Evolutionary conservation across 108 stramenopile species (phyloP).

Genomic region (Cylindrotheca closterium): DNA sequence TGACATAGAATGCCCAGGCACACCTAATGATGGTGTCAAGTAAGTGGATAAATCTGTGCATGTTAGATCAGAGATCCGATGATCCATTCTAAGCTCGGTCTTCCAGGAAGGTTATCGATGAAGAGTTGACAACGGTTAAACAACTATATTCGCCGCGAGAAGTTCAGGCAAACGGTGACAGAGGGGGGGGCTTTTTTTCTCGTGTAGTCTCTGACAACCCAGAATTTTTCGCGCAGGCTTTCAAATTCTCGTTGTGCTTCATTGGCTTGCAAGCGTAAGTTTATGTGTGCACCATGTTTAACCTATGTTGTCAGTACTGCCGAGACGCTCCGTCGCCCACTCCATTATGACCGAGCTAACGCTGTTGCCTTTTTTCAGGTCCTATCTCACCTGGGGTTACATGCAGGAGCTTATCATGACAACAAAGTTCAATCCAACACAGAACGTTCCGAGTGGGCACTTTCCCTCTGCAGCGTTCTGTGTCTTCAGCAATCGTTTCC

Average conservation of each 20-base stretch:
- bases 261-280: conserved; percentile 67
- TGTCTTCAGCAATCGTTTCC: conserved; percentile 95
- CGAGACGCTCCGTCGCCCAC: no score
- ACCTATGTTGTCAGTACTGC: background rate
- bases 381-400: conserved; percentile 96
- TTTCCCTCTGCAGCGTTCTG: conserved; percentile 95
- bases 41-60: no score
- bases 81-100: no score
- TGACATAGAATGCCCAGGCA: no score
- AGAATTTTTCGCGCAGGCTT: conserved; percentile 53
- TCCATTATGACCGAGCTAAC: background rate
- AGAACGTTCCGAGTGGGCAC: conserved; percentile 68
- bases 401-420: conserved; percentile 98
- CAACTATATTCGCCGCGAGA: no score
- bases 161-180: no score
- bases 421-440: conserved; percentile 80
- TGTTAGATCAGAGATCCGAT: no score
- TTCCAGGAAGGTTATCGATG: no score
- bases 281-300: background rate
- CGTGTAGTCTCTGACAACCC: conserved; percentile 28
- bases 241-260: conserved; percentile 67
- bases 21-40: no score
- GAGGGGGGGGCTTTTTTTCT: no score
- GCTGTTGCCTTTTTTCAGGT: conserved; percentile 9
- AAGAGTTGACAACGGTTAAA: no score